phyloP scores from a whole-genome alignment of 1,139 yeast species.

The Saccharomyces hybrid region DNA sequence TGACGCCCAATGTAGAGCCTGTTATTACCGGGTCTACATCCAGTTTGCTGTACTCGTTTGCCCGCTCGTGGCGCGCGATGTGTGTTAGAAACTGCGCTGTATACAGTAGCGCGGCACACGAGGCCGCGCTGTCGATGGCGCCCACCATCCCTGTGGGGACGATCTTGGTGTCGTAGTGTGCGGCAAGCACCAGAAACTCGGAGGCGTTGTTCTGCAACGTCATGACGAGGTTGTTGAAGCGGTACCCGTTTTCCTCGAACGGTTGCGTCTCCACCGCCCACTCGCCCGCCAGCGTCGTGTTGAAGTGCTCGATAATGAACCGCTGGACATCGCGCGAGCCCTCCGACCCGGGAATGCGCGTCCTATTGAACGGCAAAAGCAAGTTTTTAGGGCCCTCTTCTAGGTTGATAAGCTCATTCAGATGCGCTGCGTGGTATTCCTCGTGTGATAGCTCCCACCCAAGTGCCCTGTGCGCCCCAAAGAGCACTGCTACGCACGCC shows the following conservation, averaged over 20 bases:
- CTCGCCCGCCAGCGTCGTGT: slow-evolving; percentile 13
- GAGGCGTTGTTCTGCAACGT: slow-evolving; percentile 18
- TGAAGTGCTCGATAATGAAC: slow-evolving; percentile 33
- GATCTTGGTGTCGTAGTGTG: slow-evolving; percentile 48
- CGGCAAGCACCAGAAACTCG: slow-evolving; percentile 39
- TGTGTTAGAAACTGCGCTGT: slow-evolving; percentile 34
- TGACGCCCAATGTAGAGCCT: slow-evolving; percentile 36
- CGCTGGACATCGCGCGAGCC: slow-evolving; percentile 35
- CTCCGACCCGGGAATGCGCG: slow-evolving; percentile 41
- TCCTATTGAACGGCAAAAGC: slow-evolving; percentile 31
- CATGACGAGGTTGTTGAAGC: slow-evolving; percentile 43
- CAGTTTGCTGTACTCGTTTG: neutral
- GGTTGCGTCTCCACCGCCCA: slow-evolving; percentile 39
- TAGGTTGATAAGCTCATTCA: slow-evolving; percentile 12
- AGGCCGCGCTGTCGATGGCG: slow-evolving; percentile 51
- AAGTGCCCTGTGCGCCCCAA: neutral
- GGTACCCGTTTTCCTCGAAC: slow-evolving; percentile 35
- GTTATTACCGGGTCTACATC: slow-evolving; percentile 4
- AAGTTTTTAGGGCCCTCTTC: slow-evolving; percentile 8
- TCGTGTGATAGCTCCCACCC: neutral
- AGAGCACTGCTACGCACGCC: neutral
- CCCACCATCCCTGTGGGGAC: slow-evolving; percentile 50
- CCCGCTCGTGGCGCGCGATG: slow-evolving; percentile 7
- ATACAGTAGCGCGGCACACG: slow-evolving; percentile 46
- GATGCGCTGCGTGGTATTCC: slow-evolving; percentile 12